Conservation (phyloP, 257 asterid species). For the Solanum verrucosum region DNA sequence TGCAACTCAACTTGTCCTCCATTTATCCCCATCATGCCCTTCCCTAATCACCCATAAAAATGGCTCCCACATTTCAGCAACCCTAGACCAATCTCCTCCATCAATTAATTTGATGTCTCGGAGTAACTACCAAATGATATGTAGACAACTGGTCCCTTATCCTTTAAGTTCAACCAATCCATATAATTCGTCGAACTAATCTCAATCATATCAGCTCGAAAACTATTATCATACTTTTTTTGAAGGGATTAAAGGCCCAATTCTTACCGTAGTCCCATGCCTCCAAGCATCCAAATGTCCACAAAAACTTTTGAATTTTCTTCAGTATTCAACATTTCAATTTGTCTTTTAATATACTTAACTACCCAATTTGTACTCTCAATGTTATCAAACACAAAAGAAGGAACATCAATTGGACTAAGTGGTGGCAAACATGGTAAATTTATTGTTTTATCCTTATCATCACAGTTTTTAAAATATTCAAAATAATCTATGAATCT, state of each 20-base stretch:
- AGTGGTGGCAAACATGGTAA: not conserved
- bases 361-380: not conserved
- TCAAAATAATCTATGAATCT: not conserved
- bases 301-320: too few relatives aligned
- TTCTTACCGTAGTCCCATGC: not conserved
- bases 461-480: not conserved
- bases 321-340: not conserved
- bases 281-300: not conserved
- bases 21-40: not conserved
- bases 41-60: constrained; percentile 19
- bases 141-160: constrained; percentile 1
- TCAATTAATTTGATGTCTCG: too few relatives aligned
- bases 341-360: not conserved
- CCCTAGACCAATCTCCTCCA: constrained; percentile 10
- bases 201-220: not conserved
- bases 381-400: not conserved
- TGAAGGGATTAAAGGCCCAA: constrained; percentile 4
- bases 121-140: constrained; percentile 4
- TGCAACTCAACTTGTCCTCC: not conserved
- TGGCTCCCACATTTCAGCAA: constrained; percentile 10
- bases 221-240: not conserved
- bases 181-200: not conserved
- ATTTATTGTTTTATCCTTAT: not conserved
- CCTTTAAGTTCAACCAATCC: constrained; percentile 2
- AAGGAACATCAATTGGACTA: not conserved